A percentile compares a stretch with the other conserved stretches of the same genome.
phyloP scores from a whole-genome alignment of 1,284 basidiomycete species.

The Ustilago trichophora region DNA sequence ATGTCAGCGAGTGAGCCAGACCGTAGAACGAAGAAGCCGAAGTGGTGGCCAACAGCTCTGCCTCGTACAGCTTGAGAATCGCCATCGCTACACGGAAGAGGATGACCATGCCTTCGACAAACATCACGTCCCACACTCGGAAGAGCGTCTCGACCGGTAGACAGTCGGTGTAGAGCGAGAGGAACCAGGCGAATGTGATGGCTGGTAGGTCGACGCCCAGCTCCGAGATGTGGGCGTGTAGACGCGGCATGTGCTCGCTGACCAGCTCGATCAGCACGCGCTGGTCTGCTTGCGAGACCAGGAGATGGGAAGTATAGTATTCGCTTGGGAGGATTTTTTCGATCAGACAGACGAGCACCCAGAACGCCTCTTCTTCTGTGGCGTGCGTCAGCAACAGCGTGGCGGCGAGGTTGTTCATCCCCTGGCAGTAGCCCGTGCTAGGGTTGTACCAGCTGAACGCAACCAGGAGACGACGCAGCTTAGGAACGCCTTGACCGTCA shows the following conservation, averaged over 20 bases:
- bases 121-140: slow-evolving; percentile 80
- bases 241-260: slow-evolving; percentile 77
- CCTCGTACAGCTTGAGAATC: slow-evolving; percentile 83
- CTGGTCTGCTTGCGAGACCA: slow-evolving; percentile 90
- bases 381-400: slow-evolving; percentile 91
- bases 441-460: slow-evolving; percentile 82
- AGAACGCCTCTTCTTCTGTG: slow-evolving; percentile 95
- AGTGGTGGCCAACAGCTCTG: slow-evolving; percentile 81
- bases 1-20: slow-evolving; percentile 83
- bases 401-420: slow-evolving; percentile 94
- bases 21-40: slow-evolving; percentile 87
- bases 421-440: slow-evolving; percentile 67
- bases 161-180: slow-evolving; percentile 95
- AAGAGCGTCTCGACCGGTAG: slow-evolving; percentile 79
- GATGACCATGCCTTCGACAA: slow-evolving; percentile 90
- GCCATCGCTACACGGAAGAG: slow-evolving; percentile 84
- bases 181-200: slow-evolving; percentile 97
- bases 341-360: slow-evolving; percentile 84
- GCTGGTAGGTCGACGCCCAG: slow-evolving; percentile 90
- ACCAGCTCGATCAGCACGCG: slow-evolving; percentile 88
- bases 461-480: slow-evolving; percentile 84
- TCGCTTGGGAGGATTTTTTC: slow-evolving; percentile 69
- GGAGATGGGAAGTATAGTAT: slow-evolving; percentile 68
- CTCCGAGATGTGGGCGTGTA: slow-evolving; percentile 78
- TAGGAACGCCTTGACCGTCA: slow-evolving; percentile 90